phyloP scores from a whole-genome alignment of 176 grass and related monocot species.

The Triticum monococcum region DNA sequence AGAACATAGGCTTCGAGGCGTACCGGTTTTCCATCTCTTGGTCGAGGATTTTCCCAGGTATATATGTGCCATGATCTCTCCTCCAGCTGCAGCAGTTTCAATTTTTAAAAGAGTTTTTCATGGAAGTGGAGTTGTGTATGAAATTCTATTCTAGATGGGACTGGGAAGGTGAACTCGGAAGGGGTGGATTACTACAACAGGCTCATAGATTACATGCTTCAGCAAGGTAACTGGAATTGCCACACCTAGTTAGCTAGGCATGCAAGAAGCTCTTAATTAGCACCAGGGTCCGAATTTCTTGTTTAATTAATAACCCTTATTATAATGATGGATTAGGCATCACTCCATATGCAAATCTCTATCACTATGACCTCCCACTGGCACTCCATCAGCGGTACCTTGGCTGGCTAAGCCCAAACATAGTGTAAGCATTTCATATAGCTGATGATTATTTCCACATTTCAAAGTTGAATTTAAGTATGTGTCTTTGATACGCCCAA shows the following conservation, averaged over 20 bases:
- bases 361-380: conserved; percentile 89
- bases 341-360: conserved; percentile 80
- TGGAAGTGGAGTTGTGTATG: not conserved
- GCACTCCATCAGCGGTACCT: conserved; percentile 75
- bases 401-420: conserved; percentile 67
- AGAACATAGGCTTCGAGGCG: conserved; percentile 67
- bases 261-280: not conserved
- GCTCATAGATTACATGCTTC: conserved; percentile 73
- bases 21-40: conserved; percentile 79
- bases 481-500: not conserved
- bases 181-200: conserved; percentile 89
- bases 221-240: conserved; percentile 46
- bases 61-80: not conserved
- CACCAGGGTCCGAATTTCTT: not conserved
- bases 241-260: not conserved
- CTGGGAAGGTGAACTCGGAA: conserved; percentile 62
- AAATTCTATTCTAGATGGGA: conserved; percentile 51
- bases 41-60: conserved; percentile 75
- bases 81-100: not conserved
- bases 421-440: conserved; percentile 55
- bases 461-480: not conserved
- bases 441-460: not conserved
- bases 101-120: conserved; percentile 7
- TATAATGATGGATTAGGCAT: conserved; percentile 45
- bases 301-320: not conserved